Evolutionary conservation across 179 eudicot species (phyloP), one percentile per base, ranked within the genome.

Genomic region (Beta lomatogona): DNA sequence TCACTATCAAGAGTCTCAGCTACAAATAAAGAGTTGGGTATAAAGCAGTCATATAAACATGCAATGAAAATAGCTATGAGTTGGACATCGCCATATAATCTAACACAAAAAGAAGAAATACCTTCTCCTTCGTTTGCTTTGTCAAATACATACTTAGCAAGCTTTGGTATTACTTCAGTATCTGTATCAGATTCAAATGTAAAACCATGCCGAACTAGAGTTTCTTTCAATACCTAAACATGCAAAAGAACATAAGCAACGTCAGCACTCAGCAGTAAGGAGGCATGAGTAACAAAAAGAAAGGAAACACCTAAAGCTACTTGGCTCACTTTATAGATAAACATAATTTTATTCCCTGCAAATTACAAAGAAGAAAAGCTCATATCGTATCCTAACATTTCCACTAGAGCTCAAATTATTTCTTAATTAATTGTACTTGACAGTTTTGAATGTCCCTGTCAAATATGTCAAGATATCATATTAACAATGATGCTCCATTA

Each of bases 161-260:
- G 99, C 87, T 97, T 97, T 19, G 99, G 99, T 73, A 97, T 97
- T 53, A 97, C 99, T 89, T 97, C 99, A 64, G 99, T 97, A 81
- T 97, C 99, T 50, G 99, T 97, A 52, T 97, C 99, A 69, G 99
- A 97, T 84, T 93, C 97, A 82, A 97, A 97, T 73, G 84, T 88
- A 73, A 94, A 97, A 21, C 98, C 97, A 86, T 97, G 98, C 10
- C 98, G 92, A 75, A 89, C 79, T 18, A 97, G 88, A 15, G 98
- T 92, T 90, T 94, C 89, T 85, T 97, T 97, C 74, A 97, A 85
- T 65, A 97, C 99, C 99, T 96, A 75, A 73, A 63, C 36, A 80
- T 18, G 64, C 73, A 82, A 52, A 61, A 81, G 41, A 44, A 72
- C 22, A 65, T 10, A 80, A 45, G 59, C 79, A 77, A 41, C 31